Evolutionary conservation across 2,329 filamentous ascomycete genomes (phyloP), one percentile per base, ranked within the genome.

Genomic region (Elsinoe ampelina): DNA sequence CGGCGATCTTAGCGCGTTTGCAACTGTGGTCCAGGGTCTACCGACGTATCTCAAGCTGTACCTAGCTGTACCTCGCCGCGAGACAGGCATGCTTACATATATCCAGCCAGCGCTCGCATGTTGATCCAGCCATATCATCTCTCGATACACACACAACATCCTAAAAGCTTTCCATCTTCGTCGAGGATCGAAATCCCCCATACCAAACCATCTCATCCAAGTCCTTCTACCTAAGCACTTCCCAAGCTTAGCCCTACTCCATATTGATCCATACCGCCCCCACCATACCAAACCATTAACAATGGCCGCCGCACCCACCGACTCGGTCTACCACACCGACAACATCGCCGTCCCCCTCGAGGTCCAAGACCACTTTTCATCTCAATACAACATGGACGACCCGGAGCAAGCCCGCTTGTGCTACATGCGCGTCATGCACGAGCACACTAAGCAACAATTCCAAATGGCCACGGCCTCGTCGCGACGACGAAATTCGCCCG

Each of bases 381-480:
- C 71, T 60, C 68, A 74, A 57, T 75, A 71, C 61, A 71, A 75
- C 58, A 59, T 75, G 50, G 68, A 70, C 54, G 64, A 75, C 59
- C 70, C 68, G 19, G 66, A 67, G 8, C 57, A 63, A 32, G 68
- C 75, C 48, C 74, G 75, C 70, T 66, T 66, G 10, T 67, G 67
- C 3, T 77, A 77, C 58, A 69, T 73, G 60, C 48, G 38, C 34
- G 68, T 76, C 54, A 77, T 77, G 74, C 75, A 76, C 59, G 70
- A 76, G 60, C 75, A 77, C 67, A 77, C 75, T 61, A 75, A 74
- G 65, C 70, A 70, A 52, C 75, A 77, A 62, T 72, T 76, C 45
- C 71, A 69, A 52, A 72, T 68, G 45, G 74, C 75, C 0, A 73
- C 73, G 47, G 68, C 69, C 58, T 77, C 74, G 7, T 73, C 72